Base-by-base conservation (phyloP, 192 early-diverging fungal genomes). In the Podila epicladia region DNA sequence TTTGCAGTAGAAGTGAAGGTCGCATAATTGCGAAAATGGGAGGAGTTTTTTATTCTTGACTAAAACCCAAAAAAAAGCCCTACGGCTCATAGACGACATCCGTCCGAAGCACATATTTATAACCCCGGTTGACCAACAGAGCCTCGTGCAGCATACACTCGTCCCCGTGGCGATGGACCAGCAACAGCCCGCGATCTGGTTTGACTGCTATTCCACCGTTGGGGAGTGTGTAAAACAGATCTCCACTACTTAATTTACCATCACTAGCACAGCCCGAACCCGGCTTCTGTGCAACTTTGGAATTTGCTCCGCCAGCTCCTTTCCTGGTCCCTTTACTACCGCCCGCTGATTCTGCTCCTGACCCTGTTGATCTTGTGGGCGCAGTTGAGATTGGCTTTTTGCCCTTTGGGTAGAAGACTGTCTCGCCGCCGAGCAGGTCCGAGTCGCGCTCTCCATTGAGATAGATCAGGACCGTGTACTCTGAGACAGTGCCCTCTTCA, bases 81-180 rank as follows among this genome's bases (percentile, higher is more conserved):
- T 67, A 80, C 9, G 66, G 65, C 32, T 80, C 77, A n/a, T 80
- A 89, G 15, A 91, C 69, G 0, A 91, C 82, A 73, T 91, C 90
- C 19, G 90, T 89, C 2, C 90, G 78, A 58, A 91, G 58, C 8
- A 91, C 85, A 49, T 89, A 91, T 67, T 91, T 91, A 76, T 70
- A 85, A 41, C 90, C 87, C 48, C 84, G 76, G 37, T 75, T 74
- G 7, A 91, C 84, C 53, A 84, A 85, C 50, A 84, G 69, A 0
- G 82, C 88, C 38, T 91, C 90, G 78, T 91, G 90, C 67, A 88
- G 80, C 48, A 91, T 83, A 64, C 90, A 91, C 64, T 88, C 86
- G 6, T 87, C 88, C 2, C 90, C 90, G 65, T 91, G 90, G 62
- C 86, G 85, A 76, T 91, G 90, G 11, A 91, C 77, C 65, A 91